Base-by-base conservation (phyloP, 2,329 filamentous ascomycete genomes). In the Fusarium sp. region DNA sequence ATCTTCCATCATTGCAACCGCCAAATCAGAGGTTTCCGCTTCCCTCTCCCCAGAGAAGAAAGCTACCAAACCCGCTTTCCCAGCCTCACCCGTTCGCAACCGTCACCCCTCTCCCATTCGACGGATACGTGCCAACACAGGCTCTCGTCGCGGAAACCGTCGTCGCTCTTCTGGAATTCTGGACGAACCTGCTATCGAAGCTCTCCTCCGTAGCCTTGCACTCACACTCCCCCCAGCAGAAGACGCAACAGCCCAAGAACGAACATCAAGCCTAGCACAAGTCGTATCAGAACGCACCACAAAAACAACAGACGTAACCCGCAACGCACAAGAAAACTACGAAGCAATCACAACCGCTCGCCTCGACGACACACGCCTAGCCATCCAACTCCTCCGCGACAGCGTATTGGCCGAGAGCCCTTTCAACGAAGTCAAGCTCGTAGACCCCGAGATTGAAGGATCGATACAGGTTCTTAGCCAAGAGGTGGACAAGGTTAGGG, bases 401-500 rank as follows among this genome's bases (percentile, higher is more conserved):
- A 88, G 85, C 45, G 79, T 90, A 1, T 79, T 90, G 2, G 87
- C 87, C 0, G 89, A 91, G 74, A 89, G 85, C 34, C 80, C 84
- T 6, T 89, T 84, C 74, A 82, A 82, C 0, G 78, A 83, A n/a
- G 84, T 89, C 6, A 83, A 82, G 47, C 83, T 91, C 7, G 80
- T 86, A 7, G 89, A 91, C 72, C 84, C 86, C 0, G 87, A 89
- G 31, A 85, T 89, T 40, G 86, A 89, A 64, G 82, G 79, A 3
- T 87, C 85, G 2, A 85, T 91, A n/a, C 78, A 79, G 0, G 82
- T 88, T 13, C 73, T 89, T 62, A 78, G 79, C 1, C 82, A 85
- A 59, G 87, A 89, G 78, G 81, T 88, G 54, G 81, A 81, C 2
- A 83, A 83, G 64, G 79, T 85, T 1, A 80, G 78, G 54, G 80